Conservation (phyloP, 2,329 filamentous ascomycete genomes). For the Fusarium pseudocircinatum region DNA sequence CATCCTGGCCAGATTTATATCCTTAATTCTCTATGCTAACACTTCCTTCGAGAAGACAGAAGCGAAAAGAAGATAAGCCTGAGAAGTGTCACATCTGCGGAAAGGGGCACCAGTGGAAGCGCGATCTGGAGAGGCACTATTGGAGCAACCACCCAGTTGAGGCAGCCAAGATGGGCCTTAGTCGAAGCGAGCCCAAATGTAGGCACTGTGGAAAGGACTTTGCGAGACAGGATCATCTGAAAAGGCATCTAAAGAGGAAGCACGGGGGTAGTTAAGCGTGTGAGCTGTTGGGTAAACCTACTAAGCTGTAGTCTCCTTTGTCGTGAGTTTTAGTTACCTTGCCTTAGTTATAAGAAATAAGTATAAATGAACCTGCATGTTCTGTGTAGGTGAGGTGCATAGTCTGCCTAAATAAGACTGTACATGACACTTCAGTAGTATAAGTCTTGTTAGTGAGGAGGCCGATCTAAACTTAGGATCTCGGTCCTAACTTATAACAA, state of each 20-base stretch:
- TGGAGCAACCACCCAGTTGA: neutral
- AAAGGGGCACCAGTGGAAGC: neutral
- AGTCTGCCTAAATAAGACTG: accelerated
- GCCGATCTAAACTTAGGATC: neutral
- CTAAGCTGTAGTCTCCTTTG: neutral
- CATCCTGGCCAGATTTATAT: accelerated
- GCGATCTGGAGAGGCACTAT: constrained; percentile 13
- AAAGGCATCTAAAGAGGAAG: constrained; percentile 4
- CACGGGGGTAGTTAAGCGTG: neutral
- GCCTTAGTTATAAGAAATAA: neutral
- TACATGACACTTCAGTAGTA: neutral
- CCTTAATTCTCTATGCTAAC: neutral
- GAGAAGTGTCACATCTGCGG: constrained; percentile 7
- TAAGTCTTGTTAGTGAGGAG: neutral
- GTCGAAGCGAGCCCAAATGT: neutral
- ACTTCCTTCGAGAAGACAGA: neutral
- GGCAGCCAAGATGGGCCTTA: neutral
- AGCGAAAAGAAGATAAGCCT: constrained; percentile 10
- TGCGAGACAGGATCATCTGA: constrained; percentile 14
- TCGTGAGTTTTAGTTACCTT: neutral
- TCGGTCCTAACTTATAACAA: neutral
- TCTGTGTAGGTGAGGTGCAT: no score
- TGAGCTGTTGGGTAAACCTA: neutral
- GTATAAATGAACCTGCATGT: neutral
- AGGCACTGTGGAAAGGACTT: neutral